These are phyloP conservation scores for Blakeslea trispora DNA, from an alignment of 371 early-diverging fungal species.

Conservation along the genomic window DNA sequence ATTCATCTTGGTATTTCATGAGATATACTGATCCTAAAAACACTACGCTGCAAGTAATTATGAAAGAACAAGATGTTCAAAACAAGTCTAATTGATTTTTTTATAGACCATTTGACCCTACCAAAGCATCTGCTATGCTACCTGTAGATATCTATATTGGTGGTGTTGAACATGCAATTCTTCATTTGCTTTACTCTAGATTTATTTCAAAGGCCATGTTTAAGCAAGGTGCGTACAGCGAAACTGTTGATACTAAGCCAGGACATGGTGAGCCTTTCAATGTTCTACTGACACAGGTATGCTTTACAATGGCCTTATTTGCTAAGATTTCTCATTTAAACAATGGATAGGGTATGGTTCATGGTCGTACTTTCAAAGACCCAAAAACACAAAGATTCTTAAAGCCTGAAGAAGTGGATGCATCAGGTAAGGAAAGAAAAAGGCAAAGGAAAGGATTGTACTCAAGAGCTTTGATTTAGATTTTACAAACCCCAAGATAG, in stretches of 20 bases:
- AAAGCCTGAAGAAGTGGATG: conserved; percentile 75
- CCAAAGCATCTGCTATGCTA: conserved; percentile 59
- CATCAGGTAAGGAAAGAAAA: conserved; percentile 37
- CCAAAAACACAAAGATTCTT: conserved; percentile 79
- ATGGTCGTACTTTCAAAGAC: conserved; percentile 83
- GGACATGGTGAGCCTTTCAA: conserved; percentile 85
- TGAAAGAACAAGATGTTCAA: no score
- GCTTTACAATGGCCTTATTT: no score
- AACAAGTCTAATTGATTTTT: no score
- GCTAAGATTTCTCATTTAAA: no score
- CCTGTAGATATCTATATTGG: conserved; percentile 95
- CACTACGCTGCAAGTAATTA: conserved; percentile 32
- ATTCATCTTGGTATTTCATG: conserved; percentile 95
- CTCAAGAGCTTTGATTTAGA: conserved; percentile 27
- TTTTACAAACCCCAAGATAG: conserved; percentile 57
- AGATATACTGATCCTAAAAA: conserved; percentile 84
- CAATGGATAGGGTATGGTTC: conserved; percentile 97
- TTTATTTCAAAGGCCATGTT: conserved; percentile 84
- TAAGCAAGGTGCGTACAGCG: conserved; percentile 51
- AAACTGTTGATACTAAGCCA: conserved; percentile 37
- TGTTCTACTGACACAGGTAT: conserved; percentile 78
- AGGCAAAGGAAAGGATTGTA: no score
- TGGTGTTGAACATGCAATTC: conserved; percentile 92
- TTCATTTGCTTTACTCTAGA: conserved; percentile 94
- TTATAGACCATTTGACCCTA: conserved; percentile 62